phyloP scores from a whole-genome alignment of 495 filamentous ascomycete species.

The Talaromyces borbonicus region DNA sequence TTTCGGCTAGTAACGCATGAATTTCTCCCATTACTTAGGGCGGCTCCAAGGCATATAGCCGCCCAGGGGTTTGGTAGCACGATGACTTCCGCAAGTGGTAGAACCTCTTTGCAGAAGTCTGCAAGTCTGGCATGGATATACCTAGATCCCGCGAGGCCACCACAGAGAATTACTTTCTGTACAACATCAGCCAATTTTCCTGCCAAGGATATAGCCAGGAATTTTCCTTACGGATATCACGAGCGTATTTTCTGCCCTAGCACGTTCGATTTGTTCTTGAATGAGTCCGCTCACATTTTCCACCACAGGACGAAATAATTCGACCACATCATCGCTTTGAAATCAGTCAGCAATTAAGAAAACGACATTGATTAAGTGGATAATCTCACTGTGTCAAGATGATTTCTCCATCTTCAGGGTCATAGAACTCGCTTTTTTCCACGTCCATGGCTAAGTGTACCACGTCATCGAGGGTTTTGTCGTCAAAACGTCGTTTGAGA shows the following conservation, averaged over 20 bases:
- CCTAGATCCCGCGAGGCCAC: slow-evolving; percentile 55
- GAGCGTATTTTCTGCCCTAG: slow-evolving; percentile 23
- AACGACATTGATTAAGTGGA: background rate
- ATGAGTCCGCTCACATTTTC: slow-evolving; percentile 47
- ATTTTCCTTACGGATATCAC: slow-evolving; percentile 14
- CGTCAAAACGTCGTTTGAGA: slow-evolving; percentile 15
- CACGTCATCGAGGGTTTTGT: background rate
- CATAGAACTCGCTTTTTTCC: slow-evolving; percentile 7
- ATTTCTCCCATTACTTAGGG: slow-evolving; percentile 47
- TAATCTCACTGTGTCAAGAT: slow-evolving; percentile 5
- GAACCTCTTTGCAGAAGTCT: slow-evolving; percentile 5
- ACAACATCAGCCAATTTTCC: slow-evolving; percentile 6
- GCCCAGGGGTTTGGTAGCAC: slow-evolving; percentile 50
- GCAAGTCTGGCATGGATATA: slow-evolving; percentile 48
- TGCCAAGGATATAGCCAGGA: background rate
- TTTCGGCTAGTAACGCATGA: slow-evolving; percentile 60
- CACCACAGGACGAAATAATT: slow-evolving; percentile 46
- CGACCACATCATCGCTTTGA: slow-evolving; percentile 24
- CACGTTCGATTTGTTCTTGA: slow-evolving; percentile 34
- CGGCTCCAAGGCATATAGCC: slow-evolving; percentile 65
- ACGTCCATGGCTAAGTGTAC: slow-evolving; percentile 1
- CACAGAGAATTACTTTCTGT: slow-evolving; percentile 55
- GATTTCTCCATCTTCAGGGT: slow-evolving; percentile 6
- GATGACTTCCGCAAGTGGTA: slow-evolving; percentile 7
- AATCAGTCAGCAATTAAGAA: background rate